Conservation (phyloP, 2,329 filamentous ascomycete genomes). For the Stylonectria norvegica region DNA sequence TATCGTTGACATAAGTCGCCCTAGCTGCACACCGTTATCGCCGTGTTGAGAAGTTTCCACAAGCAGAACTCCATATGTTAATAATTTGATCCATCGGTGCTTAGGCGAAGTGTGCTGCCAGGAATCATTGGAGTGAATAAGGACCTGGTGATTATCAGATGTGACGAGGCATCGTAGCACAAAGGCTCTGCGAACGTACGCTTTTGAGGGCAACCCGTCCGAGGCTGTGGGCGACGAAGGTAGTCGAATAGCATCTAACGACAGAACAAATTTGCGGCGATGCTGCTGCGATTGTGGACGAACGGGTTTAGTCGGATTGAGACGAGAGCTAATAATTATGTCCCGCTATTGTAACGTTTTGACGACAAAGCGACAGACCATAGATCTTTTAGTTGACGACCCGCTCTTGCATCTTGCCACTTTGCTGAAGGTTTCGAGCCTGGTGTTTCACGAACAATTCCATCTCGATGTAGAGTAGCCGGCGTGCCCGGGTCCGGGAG, state of each 20-base stretch:
- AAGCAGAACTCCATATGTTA: too few relatives aligned
- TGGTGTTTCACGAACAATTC: constrained; percentile 2
- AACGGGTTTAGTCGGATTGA: not conserved
- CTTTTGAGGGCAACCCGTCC: not conserved
- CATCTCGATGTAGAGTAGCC: constrained; percentile 9
- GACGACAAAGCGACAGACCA: constrained; percentile 17
- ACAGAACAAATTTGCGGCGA: not conserved
- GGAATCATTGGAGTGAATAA: too few relatives aligned
- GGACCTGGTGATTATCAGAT: too few relatives aligned
- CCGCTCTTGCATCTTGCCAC: constrained; percentile 23
- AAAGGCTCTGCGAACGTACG: not conserved
- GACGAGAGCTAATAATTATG: not conserved
- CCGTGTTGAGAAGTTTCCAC: too few relatives aligned
- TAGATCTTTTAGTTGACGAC: constrained; percentile 13
- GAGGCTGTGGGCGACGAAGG: not conserved
- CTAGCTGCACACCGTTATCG: too few relatives aligned
- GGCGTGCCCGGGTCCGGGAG: constrained; percentile 19
- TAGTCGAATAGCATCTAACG: not conserved
- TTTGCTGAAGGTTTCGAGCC: constrained; percentile 20
- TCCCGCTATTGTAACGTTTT: not conserved
- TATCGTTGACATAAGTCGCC: too few relatives aligned
- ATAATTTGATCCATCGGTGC: too few relatives aligned
- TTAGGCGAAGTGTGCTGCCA: too few relatives aligned
- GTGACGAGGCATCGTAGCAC: constrained; percentile 16
- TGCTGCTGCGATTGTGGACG: not conserved